Evolutionary conservation across 805 yeast species (phyloP), one percentile per base, ranked within the genome.

Genomic region (Candida manassasensis): DNA sequence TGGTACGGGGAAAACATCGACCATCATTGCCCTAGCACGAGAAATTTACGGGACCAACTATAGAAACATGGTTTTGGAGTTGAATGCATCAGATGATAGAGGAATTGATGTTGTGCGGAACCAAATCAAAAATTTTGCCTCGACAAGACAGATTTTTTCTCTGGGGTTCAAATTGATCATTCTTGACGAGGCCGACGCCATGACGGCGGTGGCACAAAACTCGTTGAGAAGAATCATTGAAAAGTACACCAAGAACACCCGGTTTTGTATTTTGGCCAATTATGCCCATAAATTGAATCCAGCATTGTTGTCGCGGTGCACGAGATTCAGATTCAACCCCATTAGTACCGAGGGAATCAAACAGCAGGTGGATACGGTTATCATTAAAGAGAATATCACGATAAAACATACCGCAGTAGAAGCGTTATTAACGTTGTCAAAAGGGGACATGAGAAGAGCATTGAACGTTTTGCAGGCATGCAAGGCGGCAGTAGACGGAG

Each of bases 41-140:
- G 87, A 85, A 50, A 59, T 86, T 17, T 86, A 93, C 57, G 99
- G 98, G 2, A 63, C 71, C 12, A 75, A 78, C 44, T 85, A 84
- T 55, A 77, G 73, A 48, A 84, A 87, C 52, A 88, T 89, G 89
- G 97, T 93, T 2, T 64, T 93, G 37, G 98, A 93, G 55, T 71
- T 93, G 57, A 93, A 93, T 61, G 98, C 98, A 3, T 82, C 94
- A 3, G 98, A 93, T 59, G 98, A 93, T 58, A 77, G 98, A 63
- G 98, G 98, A 45, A 93, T 93, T 47, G 95, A 87, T 49, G 97
- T 93, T 29, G 97, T 93, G n/a, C 75, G 99, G 44, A 93, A 93
- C 51, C 96, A 88, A 61, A 88, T 93, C 67, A 93, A 93, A 69
- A 88, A 83, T 48, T 93, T 93, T 65, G 98, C 98, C 8, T 79